These are phyloP conservation scores for Zopfia rhizophila DNA, from an alignment of 2,329 filamentous ascomycete genomes.

Conservation along the genomic window DNA sequence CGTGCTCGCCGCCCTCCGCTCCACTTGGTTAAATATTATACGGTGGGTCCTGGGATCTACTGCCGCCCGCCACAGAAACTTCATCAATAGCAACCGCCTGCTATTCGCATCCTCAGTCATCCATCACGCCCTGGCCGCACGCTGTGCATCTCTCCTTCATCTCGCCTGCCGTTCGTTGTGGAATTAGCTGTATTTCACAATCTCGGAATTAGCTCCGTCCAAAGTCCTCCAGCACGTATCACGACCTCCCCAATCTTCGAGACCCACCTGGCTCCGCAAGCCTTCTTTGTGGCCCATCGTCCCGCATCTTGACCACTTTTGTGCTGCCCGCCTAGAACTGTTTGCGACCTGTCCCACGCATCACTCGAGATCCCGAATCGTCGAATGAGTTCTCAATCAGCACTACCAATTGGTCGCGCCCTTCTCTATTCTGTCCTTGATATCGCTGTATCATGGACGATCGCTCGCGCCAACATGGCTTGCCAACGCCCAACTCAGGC, in stretches of 20 bases:
- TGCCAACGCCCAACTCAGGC: slow-evolving; percentile 27
- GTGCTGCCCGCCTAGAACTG: slow-evolving; percentile 37
- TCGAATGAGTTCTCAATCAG: slow-evolving; percentile 45
- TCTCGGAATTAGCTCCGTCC: too few species aligned
- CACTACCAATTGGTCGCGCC: slow-evolving; percentile 45
- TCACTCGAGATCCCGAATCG: slow-evolving; percentile 32
- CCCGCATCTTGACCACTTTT: slow-evolving; percentile 35
- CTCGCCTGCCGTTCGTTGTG: slow-evolving; percentile 15
- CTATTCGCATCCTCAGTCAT: slow-evolving; percentile 18
- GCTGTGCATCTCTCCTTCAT: slow-evolving; percentile 2
- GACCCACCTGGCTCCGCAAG: slow-evolving; percentile 50
- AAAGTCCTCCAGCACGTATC: slow-evolving; percentile 32
- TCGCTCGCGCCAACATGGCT: slow-evolving; percentile 49
- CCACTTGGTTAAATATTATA: slow-evolving; percentile 49
- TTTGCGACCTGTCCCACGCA: slow-evolving; percentile 36
- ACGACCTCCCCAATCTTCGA: slow-evolving; percentile 28
- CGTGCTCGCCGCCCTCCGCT: slow-evolving; percentile 38
- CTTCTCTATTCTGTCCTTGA: slow-evolving; percentile 31
- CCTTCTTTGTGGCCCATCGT: slow-evolving; percentile 41
- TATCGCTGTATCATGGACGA: slow-evolving; percentile 46
- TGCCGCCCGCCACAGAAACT: slow-evolving; percentile 45
- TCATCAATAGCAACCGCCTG: slow-evolving; percentile 25
- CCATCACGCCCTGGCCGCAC: slow-evolving; percentile 15
- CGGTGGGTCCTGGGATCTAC: slow-evolving; percentile 49
- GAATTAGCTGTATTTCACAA: slow-evolving; percentile 29